These are phyloP conservation scores for Wickerhamiella lipophila DNA, from an alignment of 805 yeast species.

Conservation along the genomic window DNA sequence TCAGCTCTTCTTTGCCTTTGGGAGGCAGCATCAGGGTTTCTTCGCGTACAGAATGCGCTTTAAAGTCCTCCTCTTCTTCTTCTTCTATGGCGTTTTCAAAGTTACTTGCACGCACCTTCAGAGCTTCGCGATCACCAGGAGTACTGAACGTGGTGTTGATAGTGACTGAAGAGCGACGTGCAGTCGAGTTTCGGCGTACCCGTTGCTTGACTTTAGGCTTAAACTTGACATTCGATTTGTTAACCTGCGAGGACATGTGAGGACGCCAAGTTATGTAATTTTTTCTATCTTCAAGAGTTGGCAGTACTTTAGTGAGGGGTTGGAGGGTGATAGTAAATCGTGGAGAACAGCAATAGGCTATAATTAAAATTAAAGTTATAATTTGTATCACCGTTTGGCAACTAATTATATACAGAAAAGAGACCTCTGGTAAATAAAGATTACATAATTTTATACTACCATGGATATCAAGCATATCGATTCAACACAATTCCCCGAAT, in stretches of 20 bases:
- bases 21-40: neutral
- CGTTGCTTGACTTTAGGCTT: conserved; percentile 24
- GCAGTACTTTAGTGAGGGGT: no score
- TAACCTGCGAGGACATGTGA: conserved; percentile 28
- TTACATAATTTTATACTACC: neutral
- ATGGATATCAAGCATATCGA: neutral
- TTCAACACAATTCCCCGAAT: conserved; percentile 12
- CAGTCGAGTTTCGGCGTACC: conserved; percentile 14
- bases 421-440: neutral
- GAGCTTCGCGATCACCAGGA: conserved; percentile 1
- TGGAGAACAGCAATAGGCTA: no score
- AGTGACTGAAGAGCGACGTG: conserved; percentile 7
- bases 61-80: conserved; percentile 7
- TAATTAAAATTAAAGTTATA: no score
- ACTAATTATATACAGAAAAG: no score
- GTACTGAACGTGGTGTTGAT: conserved; percentile 7
- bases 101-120: neutral
- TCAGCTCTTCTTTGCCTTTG: neutral
- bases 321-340: neutral
- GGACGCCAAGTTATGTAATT: neutral
- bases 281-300: no score
- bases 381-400: no score
- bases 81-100: conserved; percentile 9
- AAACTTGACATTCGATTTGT: conserved; percentile 27
- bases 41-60: neutral